A percentile compares a stretch with the other conserved stretches of the same genome.
These are phyloP conservation scores for Leavenworthia alabamica DNA, from an alignment of 345 rosid genomes.

Conservation along the genomic window DNA sequence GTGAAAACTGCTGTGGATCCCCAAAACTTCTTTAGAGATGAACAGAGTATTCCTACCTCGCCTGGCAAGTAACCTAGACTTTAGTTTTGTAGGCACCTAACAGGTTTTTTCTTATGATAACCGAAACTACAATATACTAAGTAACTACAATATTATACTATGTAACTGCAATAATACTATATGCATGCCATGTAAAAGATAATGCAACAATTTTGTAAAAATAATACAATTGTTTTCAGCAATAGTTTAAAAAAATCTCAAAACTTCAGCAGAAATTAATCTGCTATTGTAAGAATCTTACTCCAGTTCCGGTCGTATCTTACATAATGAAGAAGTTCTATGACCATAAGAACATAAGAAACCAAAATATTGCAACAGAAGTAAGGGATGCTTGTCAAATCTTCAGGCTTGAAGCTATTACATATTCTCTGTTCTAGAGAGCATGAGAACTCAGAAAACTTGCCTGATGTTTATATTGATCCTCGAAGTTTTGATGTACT, in stretches of 20 bases:
- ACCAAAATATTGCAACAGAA: not conserved
- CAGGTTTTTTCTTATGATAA: not conserved
- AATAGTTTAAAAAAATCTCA: not conserved
- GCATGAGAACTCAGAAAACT: conserved; percentile 41
- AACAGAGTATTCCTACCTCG: conserved; percentile 49
- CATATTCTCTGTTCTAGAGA: not conserved
- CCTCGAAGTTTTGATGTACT: conserved; percentile 71
- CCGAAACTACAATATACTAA: not conserved
- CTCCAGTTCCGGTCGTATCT: not conserved
- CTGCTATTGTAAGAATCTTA: not conserved
- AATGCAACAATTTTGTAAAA: not conserved
- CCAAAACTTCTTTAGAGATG: conserved; percentile 41
- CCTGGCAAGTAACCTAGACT: not conserved
- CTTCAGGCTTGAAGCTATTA: not conserved
- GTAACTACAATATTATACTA: not conserved
- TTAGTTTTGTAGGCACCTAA: conserved; percentile 1
- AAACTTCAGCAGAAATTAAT: not conserved
- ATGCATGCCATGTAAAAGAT: not conserved
- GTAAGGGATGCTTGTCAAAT: not conserved
- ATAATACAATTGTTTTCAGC: not conserved
- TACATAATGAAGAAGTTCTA: not conserved
- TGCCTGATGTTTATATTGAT: conserved; percentile 86
- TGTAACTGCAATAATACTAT: no score
- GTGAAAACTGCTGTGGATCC: conserved; percentile 54
- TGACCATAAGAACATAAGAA: not conserved